Evolutionary conservation across 257 asterid genomes (phyloP), one percentile per base, ranked within the genome.

Genomic region (Solanum pennellii): DNA sequence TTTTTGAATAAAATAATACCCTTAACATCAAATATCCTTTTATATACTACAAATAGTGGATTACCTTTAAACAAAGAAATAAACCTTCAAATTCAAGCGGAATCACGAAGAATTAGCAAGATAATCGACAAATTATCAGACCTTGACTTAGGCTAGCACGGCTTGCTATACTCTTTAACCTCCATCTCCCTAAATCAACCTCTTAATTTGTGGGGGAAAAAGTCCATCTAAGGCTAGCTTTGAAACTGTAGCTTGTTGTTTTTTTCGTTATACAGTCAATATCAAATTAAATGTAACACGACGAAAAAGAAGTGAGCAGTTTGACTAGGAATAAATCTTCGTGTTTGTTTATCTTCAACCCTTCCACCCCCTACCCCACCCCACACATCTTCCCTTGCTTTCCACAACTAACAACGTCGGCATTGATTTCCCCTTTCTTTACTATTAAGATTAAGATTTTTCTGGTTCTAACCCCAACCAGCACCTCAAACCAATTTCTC

Each of bases 231-330:
- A 77, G 62, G 75, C 41, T 39, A 39, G 75, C 41, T 21, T 87
- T 29, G 80, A 82, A 87, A 65, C 10, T n/a, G 39, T 82, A 56
- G 87, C 59, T 83, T 83, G 72, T 9, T 59, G 82, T 49, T 56
- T 80, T 87, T 83, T 72, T 82, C 85, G 31, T 39, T 65, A 72
- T 72, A 71, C 87, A 69, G 77, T 87, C 87, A 66, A 87, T 52
- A 83, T 83, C 41, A 72, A 88, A 88, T 73, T 33, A 82, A 88
- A 88, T 52, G 84, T 25, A 83, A 83, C 89, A 10, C 31, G 68
- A 49, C 47, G 6, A 71, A 83, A 83, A 39, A 71, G 45, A 73
- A 73, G 79, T 73, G 42, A 83, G 85, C 87, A 73, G 85, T 83
- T 87, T 23, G 52, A 9, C 16, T 12, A 11, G 25, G 42, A 80